Conservation (phyloP, 169 alveolate genomes). For the Plasmodium billcollinsi region DNA sequence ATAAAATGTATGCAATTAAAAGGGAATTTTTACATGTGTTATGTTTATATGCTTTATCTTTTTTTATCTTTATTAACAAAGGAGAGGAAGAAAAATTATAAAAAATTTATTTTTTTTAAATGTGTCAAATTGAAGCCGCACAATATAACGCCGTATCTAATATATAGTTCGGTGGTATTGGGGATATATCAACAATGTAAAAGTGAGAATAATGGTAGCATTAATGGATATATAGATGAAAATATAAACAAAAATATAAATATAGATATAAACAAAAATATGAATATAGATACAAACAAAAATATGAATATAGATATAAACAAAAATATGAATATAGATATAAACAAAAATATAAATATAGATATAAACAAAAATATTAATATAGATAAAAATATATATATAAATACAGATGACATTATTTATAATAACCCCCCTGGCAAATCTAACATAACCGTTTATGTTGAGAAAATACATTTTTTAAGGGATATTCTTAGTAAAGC, state of each 20-base stretch:
- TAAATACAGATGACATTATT: too few species aligned
- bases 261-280: too few species aligned
- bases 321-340: background rate
- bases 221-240: too few species aligned
- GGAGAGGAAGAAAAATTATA: background rate
- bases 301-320: background rate
- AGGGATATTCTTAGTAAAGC: slow-evolving; percentile 27
- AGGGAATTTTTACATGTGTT: slow-evolving; percentile 13
- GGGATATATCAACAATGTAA: slow-evolving; percentile 1
- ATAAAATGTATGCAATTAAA: slow-evolving; percentile 13
- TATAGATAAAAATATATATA: background rate
- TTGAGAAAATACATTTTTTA: slow-evolving; percentile 9
- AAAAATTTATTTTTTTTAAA: slow-evolving; percentile 16
- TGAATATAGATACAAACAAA: background rate
- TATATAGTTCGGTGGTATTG: slow-evolving; percentile 16
- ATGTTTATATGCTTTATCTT: slow-evolving; percentile 17
- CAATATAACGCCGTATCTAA: slow-evolving; percentile 27
- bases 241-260: too few species aligned
- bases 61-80: background rate
- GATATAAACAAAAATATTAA: too few species aligned
- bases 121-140: slow-evolving; percentile 27
- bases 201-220: too few species aligned
- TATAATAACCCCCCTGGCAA: too few species aligned
- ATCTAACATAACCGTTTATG: too few species aligned
- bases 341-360: background rate